Evolutionary conservation across 805 yeast species (phyloP).

Genomic region (Clavispora carvajalis): DNA sequence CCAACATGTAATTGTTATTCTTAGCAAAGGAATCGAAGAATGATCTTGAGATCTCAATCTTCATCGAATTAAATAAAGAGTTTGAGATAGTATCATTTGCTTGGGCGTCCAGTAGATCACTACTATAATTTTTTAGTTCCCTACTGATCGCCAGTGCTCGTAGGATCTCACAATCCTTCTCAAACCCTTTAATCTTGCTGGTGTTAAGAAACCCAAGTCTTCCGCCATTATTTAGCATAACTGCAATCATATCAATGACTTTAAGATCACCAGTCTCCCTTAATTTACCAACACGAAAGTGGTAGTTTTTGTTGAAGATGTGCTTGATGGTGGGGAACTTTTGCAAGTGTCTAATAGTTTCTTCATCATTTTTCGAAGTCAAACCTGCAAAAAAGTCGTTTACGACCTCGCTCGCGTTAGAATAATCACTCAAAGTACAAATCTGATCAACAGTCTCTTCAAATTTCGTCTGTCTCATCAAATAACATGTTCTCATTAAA

Average conservation of each 20-base stretch:
- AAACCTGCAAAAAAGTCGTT: conserved; percentile 27
- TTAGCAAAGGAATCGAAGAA: conserved; percentile 10
- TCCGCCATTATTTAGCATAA: conserved; percentile 34
- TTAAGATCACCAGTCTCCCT: conserved; percentile 9
- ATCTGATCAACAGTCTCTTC: conserved; percentile 12
- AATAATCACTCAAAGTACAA: conserved; percentile 15
- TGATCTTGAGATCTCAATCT: conserved; percentile 37
- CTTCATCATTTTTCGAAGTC: conserved; percentile 33
- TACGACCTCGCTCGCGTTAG: conserved; percentile 11
- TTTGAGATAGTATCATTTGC: conserved; percentile 52
- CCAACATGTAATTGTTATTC: conserved; percentile 44
- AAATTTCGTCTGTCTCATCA: conserved; percentile 27
- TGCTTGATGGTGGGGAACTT: conserved; percentile 26
- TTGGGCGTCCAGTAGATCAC: conserved; percentile 59
- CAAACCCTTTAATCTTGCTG: conserved; percentile 29
- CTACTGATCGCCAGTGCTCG: conserved; percentile 31
- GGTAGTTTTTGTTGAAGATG: conserved; percentile 21
- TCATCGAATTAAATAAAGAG: conserved; percentile 43
- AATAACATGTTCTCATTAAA: conserved; percentile 29
- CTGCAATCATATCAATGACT: conserved; percentile 26
- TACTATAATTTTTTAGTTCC: conserved; percentile 45
- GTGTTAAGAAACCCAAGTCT: conserved; percentile 26
- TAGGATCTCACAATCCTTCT: conserved; percentile 32
- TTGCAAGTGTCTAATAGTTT: conserved; percentile 22
- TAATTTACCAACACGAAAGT: conserved; percentile 17